Conservation (phyloP, 2,329 filamentous ascomycete species). For the Pseudocercospora eumusae region DNA sequence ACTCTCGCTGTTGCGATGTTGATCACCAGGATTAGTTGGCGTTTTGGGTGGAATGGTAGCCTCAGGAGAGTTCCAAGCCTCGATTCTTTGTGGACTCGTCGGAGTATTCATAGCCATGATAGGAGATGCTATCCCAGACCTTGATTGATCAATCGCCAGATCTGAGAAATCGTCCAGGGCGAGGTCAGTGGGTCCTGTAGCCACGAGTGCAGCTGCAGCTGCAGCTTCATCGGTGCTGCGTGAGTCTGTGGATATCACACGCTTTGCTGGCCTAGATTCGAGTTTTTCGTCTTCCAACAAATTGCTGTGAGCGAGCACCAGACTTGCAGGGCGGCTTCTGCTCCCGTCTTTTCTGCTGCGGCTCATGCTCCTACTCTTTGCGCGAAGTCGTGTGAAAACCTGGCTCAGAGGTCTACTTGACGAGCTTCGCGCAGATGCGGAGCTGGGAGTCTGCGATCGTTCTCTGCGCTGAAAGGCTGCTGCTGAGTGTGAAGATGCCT, state of each 20-base stretch:
- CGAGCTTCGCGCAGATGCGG: not conserved
- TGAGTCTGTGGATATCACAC: not conserved
- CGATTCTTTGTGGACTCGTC: slow-evolving; percentile 20
- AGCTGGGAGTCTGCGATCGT: slow-evolving; percentile 18
- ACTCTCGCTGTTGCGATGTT: slow-evolving; percentile 7
- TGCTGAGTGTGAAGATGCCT: slow-evolving; percentile 3
- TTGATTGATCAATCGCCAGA: slow-evolving; percentile 17
- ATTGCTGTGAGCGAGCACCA: slow-evolving; percentile 19
- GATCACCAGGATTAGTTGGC: slow-evolving; percentile 8
- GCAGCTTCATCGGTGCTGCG: not conserved
- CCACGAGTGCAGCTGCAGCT: slow-evolving; percentile 2
- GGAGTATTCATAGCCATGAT: not conserved
- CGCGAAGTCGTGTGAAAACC: slow-evolving; percentile 22
- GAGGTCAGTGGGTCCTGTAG: slow-evolving; percentile 3
- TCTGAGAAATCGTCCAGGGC: slow-evolving; percentile 23
- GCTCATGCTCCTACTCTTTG: slow-evolving; percentile 23
- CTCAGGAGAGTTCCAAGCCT: slow-evolving; percentile 33
- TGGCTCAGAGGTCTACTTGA: slow-evolving; percentile 24
- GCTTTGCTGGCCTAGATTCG: not conserved
- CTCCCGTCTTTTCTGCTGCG: slow-evolving; percentile 18
- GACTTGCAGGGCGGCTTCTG: slow-evolving; percentile 24
- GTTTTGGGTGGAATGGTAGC: slow-evolving; percentile 26
- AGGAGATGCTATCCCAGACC: slow-evolving; percentile 3
- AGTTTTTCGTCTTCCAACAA: slow-evolving; percentile 16
- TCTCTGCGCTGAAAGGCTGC: not conserved